phyloP scores from a whole-genome alignment of 2,329 filamentous ascomycete species.

The Dactylellina leptospora region DNA sequence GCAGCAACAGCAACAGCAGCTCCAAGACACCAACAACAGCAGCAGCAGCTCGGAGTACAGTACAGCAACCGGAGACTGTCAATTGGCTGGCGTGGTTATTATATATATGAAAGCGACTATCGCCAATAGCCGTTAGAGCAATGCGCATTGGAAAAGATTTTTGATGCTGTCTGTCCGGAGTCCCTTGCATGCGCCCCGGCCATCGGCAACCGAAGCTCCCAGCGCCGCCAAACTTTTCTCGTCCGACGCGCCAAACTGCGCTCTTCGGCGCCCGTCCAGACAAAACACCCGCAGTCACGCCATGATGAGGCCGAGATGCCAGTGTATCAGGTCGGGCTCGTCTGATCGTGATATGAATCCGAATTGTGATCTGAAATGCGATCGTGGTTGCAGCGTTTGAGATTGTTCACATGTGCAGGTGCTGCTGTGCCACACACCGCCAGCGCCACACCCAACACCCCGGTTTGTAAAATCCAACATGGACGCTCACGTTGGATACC shows the following conservation, averaged over 20 bases:
- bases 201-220: conserved; percentile 48
- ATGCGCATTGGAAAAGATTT: neutral
- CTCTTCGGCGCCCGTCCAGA: conserved; percentile 5
- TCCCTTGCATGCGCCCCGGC: conserved; percentile 19
- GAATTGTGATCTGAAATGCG: neutral
- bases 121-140: neutral
- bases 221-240: conserved; percentile 10
- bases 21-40: too few species aligned
- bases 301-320: conserved; percentile 23
- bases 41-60: neutral
- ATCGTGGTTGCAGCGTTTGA: neutral
- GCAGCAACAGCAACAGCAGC: neutral
- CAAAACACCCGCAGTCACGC: conserved; percentile 16
- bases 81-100: too few species aligned
- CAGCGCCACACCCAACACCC: neutral
- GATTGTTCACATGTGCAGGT: too few species aligned
- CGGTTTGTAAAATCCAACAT: neutral
- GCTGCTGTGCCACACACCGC: neutral
- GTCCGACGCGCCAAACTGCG: conserved; percentile 8
- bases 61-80: too few species aligned
- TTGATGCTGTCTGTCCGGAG: conserved; percentile 1
- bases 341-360: neutral
- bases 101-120: neutral
- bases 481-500: too few species aligned
- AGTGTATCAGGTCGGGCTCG: neutral